These are phyloP conservation scores for Boletus insuetus DNA, from an alignment of 768 basidiomycete species.

Conservation along the genomic window DNA sequence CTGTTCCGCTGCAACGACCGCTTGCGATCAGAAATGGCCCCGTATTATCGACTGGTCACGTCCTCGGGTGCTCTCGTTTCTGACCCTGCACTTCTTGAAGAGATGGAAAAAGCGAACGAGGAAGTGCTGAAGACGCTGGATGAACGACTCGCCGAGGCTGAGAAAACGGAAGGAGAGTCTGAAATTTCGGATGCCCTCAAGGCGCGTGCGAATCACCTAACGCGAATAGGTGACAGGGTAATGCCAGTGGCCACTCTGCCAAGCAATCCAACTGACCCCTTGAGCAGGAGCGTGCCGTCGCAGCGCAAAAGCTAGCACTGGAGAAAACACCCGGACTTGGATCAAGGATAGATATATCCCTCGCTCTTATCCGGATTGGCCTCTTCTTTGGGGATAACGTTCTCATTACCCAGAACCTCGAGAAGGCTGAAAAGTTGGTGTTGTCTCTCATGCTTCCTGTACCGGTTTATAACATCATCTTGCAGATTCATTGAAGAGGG, in stretches of 20 bases:
- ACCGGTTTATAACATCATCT: not conserved
- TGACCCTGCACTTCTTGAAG: slow-evolving; percentile 30
- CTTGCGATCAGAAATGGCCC: slow-evolving; percentile 71
- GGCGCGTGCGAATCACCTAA: slow-evolving; percentile 81
- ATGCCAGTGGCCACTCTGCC: not conserved
- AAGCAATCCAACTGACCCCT: not conserved
- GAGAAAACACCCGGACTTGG: slow-evolving; percentile 93
- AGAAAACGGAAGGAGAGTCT: slow-evolving; percentile 89
- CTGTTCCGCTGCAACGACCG: not conserved
- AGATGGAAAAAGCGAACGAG: slow-evolving; percentile 54
- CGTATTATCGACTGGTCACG: slow-evolving; percentile 67
- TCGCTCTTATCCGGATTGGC: slow-evolving; percentile 85
- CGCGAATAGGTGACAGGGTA: slow-evolving; percentile 83
- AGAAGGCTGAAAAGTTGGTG: slow-evolving; percentile 77
- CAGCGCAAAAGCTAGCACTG: slow-evolving; percentile 79
- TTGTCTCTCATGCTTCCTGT: not conserved
- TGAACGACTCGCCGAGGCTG: slow-evolving; percentile 76
- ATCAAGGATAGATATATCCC: slow-evolving; percentile 87
- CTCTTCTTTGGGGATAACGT: slow-evolving; percentile 84
- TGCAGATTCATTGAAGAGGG: slow-evolving; percentile 86
- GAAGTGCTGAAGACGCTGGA: slow-evolving; percentile 74
- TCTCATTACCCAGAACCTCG: slow-evolving; percentile 67
- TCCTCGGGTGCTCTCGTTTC: slow-evolving; percentile 45
- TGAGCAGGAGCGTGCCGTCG: slow-evolving; percentile 70
- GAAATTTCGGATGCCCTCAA: slow-evolving; percentile 89